Evolutionary conservation across 495 filamentous ascomycete species (phyloP).

Genomic region (Talaromyces borbonicus): DNA sequence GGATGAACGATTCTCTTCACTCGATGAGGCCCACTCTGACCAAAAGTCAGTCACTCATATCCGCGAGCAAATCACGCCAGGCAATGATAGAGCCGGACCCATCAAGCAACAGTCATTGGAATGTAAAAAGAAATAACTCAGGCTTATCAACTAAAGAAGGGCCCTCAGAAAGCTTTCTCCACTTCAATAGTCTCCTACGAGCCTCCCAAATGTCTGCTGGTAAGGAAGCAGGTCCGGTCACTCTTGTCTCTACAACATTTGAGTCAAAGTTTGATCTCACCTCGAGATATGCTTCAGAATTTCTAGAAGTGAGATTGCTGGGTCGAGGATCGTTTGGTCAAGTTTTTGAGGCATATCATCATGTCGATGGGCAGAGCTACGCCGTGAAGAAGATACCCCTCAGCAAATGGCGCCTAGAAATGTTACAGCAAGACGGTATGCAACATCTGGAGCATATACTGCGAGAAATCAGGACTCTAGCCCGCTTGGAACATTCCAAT

Average conservation of each 20-base stretch:
- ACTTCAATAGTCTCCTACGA: conserved; percentile 2
- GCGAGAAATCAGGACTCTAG: conserved; percentile 44
- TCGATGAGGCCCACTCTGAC: neutral
- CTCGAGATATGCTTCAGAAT: conserved; percentile 36
- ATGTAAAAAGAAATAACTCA: conserved; percentile 14
- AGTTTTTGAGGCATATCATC: conserved; percentile 42
- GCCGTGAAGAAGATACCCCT: conserved; percentile 46
- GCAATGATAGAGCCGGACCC: neutral
- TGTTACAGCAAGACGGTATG: conserved; percentile 35
- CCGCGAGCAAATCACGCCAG: neutral
- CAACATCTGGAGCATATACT: conserved; percentile 40
- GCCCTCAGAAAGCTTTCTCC: conserved; percentile 5
- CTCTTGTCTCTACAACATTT: conserved; percentile 18
- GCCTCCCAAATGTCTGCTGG: neutral
- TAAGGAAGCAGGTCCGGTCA: neutral
- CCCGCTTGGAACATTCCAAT: conserved; percentile 43
- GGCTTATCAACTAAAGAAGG: conserved; percentile 12
- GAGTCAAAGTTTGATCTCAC: conserved; percentile 2
- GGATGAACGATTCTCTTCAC: neutral
- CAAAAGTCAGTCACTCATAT: neutral
- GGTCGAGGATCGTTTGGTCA: conserved; percentile 45
- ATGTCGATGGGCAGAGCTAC: conserved; percentile 42
- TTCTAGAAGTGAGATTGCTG: conserved; percentile 32
- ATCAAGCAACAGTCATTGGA: neutral
- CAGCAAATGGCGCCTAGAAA: conserved; percentile 34